Percentiles rank a stretch among this genome's conserved stretches.
These are phyloP conservation scores for Penicillium sp. DNA, from an alignment of 2,329 filamentous ascomycete species.

Conservation along the genomic window DNA sequence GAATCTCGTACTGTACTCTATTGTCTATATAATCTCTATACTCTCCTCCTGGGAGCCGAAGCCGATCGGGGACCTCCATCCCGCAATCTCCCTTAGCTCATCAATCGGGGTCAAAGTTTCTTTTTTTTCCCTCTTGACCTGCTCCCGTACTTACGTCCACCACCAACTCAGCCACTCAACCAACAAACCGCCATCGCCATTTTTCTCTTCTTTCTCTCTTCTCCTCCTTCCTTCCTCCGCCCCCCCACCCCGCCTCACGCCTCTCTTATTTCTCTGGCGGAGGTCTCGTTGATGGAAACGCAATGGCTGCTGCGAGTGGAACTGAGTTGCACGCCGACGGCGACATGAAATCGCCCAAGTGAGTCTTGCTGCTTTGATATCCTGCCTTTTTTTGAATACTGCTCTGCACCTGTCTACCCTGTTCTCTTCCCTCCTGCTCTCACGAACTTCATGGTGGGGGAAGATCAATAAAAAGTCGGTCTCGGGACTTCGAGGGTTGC, in stretches of 20 bases:
- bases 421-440: not conserved
- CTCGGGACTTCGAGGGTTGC: constrained; percentile 7
- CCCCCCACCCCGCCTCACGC: constrained; percentile 14
- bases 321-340: constrained; percentile 59
- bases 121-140: constrained; percentile 18
- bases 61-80: constrained; percentile 30
- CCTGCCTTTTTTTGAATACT: not conserved
- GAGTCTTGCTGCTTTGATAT: constrained; percentile 43
- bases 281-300: constrained; percentile 44
- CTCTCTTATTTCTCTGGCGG: constrained; percentile 15
- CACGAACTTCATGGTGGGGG: constrained; percentile 12
- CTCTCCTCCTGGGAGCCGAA: constrained; percentile 18
- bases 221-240: constrained; percentile 1
- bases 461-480: constrained; percentile 2
- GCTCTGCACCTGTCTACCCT: not conserved
- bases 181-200: constrained; percentile 12
- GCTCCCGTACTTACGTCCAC: too few species aligned
- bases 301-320: constrained; percentile 54
- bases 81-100: constrained; percentile 49
- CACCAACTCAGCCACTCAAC: constrained; percentile 15
- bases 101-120: constrained; percentile 36
- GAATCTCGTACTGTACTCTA: too few species aligned
- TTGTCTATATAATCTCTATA: too few species aligned
- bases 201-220: constrained; percentile 12
- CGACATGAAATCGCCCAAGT: constrained; percentile 66